A percentile compares a stretch with the other conserved stretches of the same genome.
Conservation (phyloP, 2,329 filamentous ascomycete genomes). For the Nemania bipapillata region DNA sequence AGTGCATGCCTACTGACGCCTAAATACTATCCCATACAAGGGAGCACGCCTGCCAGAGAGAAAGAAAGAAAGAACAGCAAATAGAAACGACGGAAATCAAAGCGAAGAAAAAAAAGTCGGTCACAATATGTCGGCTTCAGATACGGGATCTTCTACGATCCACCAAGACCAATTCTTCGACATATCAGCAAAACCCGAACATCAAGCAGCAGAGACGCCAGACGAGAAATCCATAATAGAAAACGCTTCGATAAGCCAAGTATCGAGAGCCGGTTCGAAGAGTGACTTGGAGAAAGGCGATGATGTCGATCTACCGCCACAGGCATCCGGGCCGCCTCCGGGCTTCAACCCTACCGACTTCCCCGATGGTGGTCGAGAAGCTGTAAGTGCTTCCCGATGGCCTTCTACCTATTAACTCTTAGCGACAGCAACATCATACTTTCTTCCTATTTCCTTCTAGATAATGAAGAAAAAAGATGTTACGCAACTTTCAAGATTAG, state of each 20-base stretch:
- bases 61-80: neutral
- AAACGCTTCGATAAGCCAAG: constrained; percentile 47
- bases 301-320: constrained; percentile 20
- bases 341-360: constrained; percentile 62
- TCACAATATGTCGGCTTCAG: constrained; percentile 39
- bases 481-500: neutral
- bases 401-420: neutral
- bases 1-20: neutral
- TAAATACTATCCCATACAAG: neutral
- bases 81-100: neutral
- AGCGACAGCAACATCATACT: neutral
- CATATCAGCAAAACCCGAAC: constrained; percentile 35
- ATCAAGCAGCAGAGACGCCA: constrained; percentile 30
- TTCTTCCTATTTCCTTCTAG: neutral
- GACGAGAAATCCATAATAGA: constrained; percentile 38
- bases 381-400: constrained; percentile 46
- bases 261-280: constrained; percentile 41
- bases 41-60: neutral
- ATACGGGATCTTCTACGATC: constrained; percentile 43
- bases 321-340: constrained; percentile 41
- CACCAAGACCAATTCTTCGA: constrained; percentile 34
- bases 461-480: too few relatives aligned
- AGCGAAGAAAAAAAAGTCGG: neutral
- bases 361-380: constrained; percentile 67
- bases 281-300: constrained; percentile 51